Evolutionary conservation across 805 yeast genomes (phyloP).

Genomic region (Crinitomyces ghanaensis): DNA sequence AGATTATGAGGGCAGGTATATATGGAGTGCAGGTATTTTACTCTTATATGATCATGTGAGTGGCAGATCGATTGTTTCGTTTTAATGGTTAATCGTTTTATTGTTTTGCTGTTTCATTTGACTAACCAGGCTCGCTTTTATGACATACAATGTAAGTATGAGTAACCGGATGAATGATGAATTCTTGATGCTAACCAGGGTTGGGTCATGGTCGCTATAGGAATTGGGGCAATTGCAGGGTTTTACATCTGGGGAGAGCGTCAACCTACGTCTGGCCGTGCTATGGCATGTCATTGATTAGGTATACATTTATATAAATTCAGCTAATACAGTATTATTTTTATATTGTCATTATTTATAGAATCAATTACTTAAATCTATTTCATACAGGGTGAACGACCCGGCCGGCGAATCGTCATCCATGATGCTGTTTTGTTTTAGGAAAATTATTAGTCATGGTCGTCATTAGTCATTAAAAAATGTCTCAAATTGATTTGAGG

Average conservation of each 20-base stretch:
- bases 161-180: background rate
- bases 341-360: background rate
- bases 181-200: slow-evolving; percentile 29
- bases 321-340: background rate
- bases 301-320: background rate
- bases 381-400: too few species aligned
- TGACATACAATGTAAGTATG: slow-evolving; percentile 54
- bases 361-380: background rate
- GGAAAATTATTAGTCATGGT: too few species aligned
- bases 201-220: slow-evolving; percentile 70
- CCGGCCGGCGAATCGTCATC: too few species aligned
- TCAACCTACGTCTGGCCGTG: slow-evolving; percentile 12
- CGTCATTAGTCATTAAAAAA: too few species aligned
- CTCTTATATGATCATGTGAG: slow-evolving; percentile 37
- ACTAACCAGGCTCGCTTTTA: slow-evolving; percentile 70
- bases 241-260: slow-evolving; percentile 44
- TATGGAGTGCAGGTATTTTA: slow-evolving; percentile 61
- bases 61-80: background rate
- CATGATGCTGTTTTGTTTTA: too few species aligned
- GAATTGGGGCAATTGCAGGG: slow-evolving; percentile 62
- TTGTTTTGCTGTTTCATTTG: too few species aligned
- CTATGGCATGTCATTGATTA: slow-evolving; percentile 19
- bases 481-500: too few species aligned
- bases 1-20: slow-evolving; percentile 13
- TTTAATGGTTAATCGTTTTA: slow-evolving; percentile 1